phyloP scores from a whole-genome alignment of 495 filamentous ascomycete genomes.

The Neurospora cerealis region DNA sequence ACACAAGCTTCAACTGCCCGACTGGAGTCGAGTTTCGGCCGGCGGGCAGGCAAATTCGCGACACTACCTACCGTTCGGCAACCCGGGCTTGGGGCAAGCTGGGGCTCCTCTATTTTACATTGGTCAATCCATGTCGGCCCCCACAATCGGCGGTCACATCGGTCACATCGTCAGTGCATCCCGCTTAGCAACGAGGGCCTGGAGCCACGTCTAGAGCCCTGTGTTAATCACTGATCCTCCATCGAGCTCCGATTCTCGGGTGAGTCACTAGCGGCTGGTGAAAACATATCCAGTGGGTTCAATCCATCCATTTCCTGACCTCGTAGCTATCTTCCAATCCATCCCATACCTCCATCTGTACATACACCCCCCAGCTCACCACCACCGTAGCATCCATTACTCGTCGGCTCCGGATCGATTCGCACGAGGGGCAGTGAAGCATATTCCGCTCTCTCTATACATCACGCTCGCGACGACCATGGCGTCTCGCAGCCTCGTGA shows the following conservation, averaged over 20 bases:
- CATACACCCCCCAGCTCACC: background rate
- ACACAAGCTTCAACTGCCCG: background rate
- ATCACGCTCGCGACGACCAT: slow-evolving; percentile 24
- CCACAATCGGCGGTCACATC: slow-evolving; percentile 7
- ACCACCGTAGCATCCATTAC: background rate
- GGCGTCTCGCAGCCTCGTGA: slow-evolving; percentile 32
- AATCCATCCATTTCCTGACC: background rate
- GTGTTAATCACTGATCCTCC: background rate
- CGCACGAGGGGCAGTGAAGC: background rate
- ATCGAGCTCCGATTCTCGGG: background rate
- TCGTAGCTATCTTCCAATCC: background rate
- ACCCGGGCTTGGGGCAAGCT: background rate
- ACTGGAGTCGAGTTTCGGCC: background rate
- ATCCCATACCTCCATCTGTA: background rate
- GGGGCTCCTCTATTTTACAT: background rate
- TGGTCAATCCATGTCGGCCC: slow-evolving; percentile 3
- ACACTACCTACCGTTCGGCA: background rate
- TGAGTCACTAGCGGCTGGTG: background rate
- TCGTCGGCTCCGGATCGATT: background rate
- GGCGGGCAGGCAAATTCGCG: background rate
- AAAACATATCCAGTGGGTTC: background rate
- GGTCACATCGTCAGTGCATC: background rate
- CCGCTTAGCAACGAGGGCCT: background rate
- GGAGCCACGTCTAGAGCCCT: background rate
- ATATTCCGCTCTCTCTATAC: background rate